Conservation (phyloP, 768 basidiomycete species). For the Pisolithus tinctorius region DNA sequence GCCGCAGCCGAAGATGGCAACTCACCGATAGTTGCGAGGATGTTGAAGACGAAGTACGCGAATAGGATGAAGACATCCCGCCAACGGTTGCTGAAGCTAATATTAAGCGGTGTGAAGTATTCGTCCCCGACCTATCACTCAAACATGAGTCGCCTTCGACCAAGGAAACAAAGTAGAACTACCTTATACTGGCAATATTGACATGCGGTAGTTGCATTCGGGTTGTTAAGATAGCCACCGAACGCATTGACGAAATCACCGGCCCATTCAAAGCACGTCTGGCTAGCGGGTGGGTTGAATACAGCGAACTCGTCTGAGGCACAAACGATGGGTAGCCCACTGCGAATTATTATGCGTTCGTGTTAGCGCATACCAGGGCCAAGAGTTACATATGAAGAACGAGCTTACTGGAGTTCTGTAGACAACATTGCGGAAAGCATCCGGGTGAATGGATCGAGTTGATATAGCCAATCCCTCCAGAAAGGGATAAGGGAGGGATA, state of each 20-base stretch:
- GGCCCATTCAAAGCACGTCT: conserved; percentile 71
- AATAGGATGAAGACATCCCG: conserved; percentile 63
- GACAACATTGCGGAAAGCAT: conserved; percentile 66
- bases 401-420: conserved; percentile 62
- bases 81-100: conserved; percentile 56
- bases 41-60: conserved; percentile 67
- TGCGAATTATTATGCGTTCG: conserved; percentile 18
- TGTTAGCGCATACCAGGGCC: background rate
- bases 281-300: conserved; percentile 67
- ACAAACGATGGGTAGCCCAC: conserved; percentile 60
- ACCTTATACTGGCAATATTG: conserved; percentile 64
- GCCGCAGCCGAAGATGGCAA: background rate
- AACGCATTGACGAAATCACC: conserved; percentile 50
- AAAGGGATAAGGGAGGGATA: conserved; percentile 55
- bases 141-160: background rate
- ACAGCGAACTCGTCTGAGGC: conserved; percentile 59
- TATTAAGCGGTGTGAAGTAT: conserved; percentile 64
- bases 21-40: conserved; percentile 49
- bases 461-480: conserved; percentile 78
- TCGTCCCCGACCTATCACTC: conserved; percentile 49
- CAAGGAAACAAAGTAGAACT: background rate
- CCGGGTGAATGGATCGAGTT: conserved; percentile 64
- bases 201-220: conserved; percentile 51
- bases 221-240: conserved; percentile 74
- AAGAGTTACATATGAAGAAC: background rate